Conservation (phyloP, 306 rosid species). For the Lathyrus oleraceus region DNA sequence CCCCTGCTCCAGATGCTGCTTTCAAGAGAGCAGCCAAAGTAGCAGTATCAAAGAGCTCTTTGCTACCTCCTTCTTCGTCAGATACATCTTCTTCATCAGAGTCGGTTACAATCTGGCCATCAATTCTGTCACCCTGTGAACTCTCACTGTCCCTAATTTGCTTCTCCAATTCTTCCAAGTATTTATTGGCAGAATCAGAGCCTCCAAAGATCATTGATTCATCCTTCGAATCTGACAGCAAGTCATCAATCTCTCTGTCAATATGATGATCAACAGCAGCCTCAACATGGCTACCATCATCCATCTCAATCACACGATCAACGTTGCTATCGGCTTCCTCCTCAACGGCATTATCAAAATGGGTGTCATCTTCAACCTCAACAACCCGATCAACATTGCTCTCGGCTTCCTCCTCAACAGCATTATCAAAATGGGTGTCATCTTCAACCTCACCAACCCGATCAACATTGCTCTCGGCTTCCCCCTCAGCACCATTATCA, state of each 20-base stretch:
- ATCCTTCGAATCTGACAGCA: constrained; percentile 52
- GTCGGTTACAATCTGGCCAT: constrained; percentile 88
- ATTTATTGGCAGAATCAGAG: constrained; percentile 64
- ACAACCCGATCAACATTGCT: not conserved
- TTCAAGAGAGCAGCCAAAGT: constrained; percentile 92
- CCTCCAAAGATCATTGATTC: constrained; percentile 68
- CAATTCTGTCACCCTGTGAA: constrained; percentile 65
- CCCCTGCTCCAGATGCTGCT: constrained; percentile 77
- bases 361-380: constrained; percentile 7
- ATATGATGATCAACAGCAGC: constrained; percentile 31
- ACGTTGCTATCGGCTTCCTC: constrained; percentile 26
- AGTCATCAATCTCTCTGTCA: constrained; percentile 52
- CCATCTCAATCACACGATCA: constrained; percentile 38
- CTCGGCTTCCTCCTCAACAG: constrained; percentile 34
- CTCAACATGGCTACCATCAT: constrained; percentile 31
- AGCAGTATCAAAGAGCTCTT: constrained; percentile 89
- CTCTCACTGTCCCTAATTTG: constrained; percentile 55
- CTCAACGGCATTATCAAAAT: constrained; percentile 19
- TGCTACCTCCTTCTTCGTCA: constrained; percentile 84
- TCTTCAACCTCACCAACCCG: constrained; percentile 4
- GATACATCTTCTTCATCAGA: constrained; percentile 85
- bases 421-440: not conserved
- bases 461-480: not conserved
- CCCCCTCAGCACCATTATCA: constrained; percentile 34
- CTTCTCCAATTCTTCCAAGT: constrained; percentile 69